Conservation (phyloP, 2,329 filamentous ascomycete species). For the Blastomyces silverae region DNA sequence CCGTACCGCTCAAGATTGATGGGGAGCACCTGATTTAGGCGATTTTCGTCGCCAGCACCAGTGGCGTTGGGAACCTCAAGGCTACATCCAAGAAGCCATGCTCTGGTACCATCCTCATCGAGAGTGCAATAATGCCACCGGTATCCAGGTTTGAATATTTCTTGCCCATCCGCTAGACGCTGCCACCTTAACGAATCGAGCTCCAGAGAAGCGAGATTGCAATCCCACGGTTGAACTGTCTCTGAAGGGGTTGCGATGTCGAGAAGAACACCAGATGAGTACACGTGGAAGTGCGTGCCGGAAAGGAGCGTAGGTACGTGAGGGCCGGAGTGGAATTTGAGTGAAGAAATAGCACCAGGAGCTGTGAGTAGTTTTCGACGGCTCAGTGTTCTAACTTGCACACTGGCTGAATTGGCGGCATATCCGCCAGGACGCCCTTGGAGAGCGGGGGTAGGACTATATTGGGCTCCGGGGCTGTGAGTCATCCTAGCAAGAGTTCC, state of each 20-base stretch:
- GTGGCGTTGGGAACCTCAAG: constrained; percentile 63
- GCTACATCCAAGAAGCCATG: constrained; percentile 90
- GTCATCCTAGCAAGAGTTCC: constrained; percentile 30
- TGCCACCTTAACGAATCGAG: constrained; percentile 86
- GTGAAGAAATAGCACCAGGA: constrained; percentile 78
- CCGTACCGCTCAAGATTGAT: constrained; percentile 90
- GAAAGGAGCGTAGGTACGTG: constrained; percentile 82
- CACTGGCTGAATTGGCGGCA: constrained; percentile 62
- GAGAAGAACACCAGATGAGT: constrained; percentile 83
- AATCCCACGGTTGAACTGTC: constrained; percentile 78
- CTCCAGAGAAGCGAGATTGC: constrained; percentile 82
- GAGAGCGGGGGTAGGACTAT: constrained; percentile 31
- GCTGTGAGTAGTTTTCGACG: constrained; percentile 52
- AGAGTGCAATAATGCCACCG: constrained; percentile 98
- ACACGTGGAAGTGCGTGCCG: constrained; percentile 91
- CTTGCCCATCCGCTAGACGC: constrained; percentile 85
- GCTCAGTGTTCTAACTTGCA: constrained; percentile 50
- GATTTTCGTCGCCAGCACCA: constrained; percentile 72
- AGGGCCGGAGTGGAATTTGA: constrained; percentile 82
- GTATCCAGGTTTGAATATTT: constrained; percentile 87
- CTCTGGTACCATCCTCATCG: constrained; percentile 90
- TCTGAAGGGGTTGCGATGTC: constrained; percentile 92
- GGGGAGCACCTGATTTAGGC: constrained; percentile 87
- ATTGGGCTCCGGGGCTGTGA: constrained; percentile 35
- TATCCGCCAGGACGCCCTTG: constrained; percentile 49